These are phyloP conservation scores for Ophiostoma sp. DNA, from an alignment of 2,329 filamentous ascomycete genomes.

Conservation along the genomic window DNA sequence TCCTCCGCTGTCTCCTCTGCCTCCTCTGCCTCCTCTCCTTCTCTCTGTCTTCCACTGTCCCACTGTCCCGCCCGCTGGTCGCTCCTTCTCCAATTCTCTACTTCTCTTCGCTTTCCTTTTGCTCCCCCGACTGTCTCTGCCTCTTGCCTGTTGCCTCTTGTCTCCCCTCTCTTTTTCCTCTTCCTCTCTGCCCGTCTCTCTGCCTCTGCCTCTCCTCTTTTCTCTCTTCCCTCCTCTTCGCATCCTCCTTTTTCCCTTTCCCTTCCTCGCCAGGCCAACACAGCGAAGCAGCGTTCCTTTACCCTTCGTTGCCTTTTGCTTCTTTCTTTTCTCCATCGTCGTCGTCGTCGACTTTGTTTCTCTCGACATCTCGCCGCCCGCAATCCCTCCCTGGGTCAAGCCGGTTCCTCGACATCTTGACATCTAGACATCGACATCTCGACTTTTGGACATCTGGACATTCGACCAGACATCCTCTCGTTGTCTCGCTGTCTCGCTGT, in stretches of 20 bases:
- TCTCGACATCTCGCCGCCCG: not conserved
- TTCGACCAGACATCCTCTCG: not conserved
- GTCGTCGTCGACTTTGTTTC: not conserved
- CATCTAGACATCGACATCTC: not conserved
- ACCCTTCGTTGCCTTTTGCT: constrained; percentile 13
- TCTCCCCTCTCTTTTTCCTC: constrained; percentile 1
- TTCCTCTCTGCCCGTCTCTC: not conserved
- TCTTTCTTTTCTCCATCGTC: not conserved
- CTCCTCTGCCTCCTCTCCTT: not conserved
- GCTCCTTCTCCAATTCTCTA: constrained; percentile 12
- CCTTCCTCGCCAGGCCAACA: constrained; percentile 15
- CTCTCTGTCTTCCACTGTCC: not conserved
- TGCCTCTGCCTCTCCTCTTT: not conserved
- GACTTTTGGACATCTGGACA: not conserved
- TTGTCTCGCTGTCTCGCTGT: not conserved
- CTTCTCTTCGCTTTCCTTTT: constrained; percentile 1
- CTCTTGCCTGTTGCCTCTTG: not conserved
- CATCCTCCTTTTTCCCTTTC: constrained; percentile 2
- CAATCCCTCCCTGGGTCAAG: not conserved
- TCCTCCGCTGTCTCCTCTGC: no score
- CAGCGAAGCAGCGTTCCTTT: constrained; percentile 13
- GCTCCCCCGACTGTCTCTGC: no score
- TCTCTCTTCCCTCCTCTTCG: not conserved
- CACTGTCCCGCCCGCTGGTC: constrained; percentile 2
- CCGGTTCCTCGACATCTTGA: not conserved